These are phyloP conservation scores for Solanum dulcamara DNA, from an alignment of 257 asterid genomes.

Conservation along the genomic window DNA sequence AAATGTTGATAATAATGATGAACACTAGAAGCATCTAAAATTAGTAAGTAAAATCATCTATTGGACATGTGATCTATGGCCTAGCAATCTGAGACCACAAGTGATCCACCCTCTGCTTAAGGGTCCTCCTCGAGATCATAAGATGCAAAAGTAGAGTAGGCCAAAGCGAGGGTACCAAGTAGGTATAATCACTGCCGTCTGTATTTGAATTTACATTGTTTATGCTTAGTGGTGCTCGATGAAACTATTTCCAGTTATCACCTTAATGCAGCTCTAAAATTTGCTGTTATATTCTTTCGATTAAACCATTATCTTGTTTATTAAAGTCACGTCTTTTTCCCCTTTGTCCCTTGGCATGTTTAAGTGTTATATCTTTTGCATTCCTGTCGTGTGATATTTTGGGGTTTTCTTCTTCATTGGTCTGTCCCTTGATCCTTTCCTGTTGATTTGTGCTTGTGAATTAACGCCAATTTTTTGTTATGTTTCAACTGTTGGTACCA, in stretches of 20 bases:
- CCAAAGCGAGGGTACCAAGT: neutral
- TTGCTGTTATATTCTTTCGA: neutral
- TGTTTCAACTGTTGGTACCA: slow-evolving; percentile 8
- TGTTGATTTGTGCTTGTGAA: neutral
- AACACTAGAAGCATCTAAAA: neutral
- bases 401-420: neutral
- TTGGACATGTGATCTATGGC: neutral
- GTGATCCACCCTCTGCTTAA: neutral
- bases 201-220: neutral
- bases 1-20: neutral
- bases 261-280: neutral
- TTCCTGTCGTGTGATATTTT: neutral
- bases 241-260: neutral
- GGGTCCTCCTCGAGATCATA: neutral
- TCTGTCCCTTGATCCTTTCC: neutral
- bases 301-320: neutral
- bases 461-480: neutral
- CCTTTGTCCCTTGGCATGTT: neutral
- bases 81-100: neutral
- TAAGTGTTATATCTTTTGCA: neutral
- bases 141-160: neutral
- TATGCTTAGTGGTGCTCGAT: neutral
- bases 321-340: neutral
- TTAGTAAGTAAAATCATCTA: neutral
- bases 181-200: neutral